Base-by-base conservation (phyloP, 306 rosid genomes). In the Heteromeles arbutifolia region DNA sequence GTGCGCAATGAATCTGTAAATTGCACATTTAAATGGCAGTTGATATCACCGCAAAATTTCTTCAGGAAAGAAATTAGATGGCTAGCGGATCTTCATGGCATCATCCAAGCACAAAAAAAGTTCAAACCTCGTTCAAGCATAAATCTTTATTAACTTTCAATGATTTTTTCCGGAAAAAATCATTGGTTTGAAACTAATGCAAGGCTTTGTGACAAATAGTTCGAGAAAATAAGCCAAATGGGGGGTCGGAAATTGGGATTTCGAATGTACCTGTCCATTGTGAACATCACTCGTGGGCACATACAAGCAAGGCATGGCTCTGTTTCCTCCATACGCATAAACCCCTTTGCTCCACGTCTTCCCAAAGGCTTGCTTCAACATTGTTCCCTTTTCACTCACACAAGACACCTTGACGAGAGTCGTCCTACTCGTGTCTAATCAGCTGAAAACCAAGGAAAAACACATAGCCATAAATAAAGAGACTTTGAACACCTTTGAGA, bases 281-380 rank as follows among this genome's bases (percentile, higher is more conserved):
- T 88, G 93, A 58, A 94, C 75, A 79, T 54, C 70, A 56, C 84
- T 70, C 0, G 82, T 80, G 22, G 91, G 87, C 67, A 86, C 85
- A 84, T 77, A 85, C 50, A 73, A 80, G 78, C 77, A 88, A 72
- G 88, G 89, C 65, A 68, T 80, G 65, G 62, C 24, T 73, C 50
- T 77, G 74, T 82, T 82, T 83, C 84, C 85, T 58, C 87, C 91
- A 72, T n/a, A 76, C 52, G 73, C 59, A 83, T 74, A 72, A 17
- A 65, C 70, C 59, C 79, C 87, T 68, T 58, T 83, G 76, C 76
- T 78, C 79, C 76, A 85, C 73, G 73, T 54, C 79, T 85, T 88
- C 28, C 85, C 83, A 57, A 91, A 65, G 41, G 83, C 79, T 53
- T 82, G 87, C 82, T 84, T 93, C 84, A 90, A 83, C 98, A 94